These are phyloP conservation scores for Penicillium chermesinum DNA, from an alignment of 495 filamentous ascomycete species.

Conservation along the genomic window DNA sequence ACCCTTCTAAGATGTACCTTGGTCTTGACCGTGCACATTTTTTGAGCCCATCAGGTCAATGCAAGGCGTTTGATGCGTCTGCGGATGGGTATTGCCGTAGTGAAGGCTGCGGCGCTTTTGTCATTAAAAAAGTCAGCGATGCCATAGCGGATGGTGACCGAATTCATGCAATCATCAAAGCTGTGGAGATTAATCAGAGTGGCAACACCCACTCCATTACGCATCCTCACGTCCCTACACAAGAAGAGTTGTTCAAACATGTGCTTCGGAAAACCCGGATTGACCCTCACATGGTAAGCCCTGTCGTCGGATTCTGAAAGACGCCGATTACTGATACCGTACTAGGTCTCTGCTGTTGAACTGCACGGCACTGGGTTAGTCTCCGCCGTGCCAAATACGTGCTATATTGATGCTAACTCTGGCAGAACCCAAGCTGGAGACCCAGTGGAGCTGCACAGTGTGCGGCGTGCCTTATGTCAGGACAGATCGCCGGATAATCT, in stretches of 20 bases:
- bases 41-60: too few species aligned
- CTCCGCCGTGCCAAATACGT: too few species aligned
- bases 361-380: conserved; percentile 46
- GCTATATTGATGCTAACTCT: too few species aligned
- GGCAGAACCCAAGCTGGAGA: conserved; percentile 43
- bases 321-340: too few species aligned
- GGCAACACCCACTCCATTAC: too few species aligned
- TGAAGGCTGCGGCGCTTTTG: neutral
- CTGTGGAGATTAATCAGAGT: too few species aligned
- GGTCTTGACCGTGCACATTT: too few species aligned
- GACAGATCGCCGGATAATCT: neutral
- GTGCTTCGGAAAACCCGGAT: conserved; percentile 44
- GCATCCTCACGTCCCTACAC: conserved; percentile 46
- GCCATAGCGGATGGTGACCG: neutral
- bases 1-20: too few species aligned
- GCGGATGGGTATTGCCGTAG: neutral
- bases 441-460: conserved; percentile 19
- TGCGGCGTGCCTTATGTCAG: conserved; percentile 19
- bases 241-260: conserved; percentile 39
- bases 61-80: too few species aligned
- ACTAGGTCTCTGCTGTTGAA: too few species aligned
- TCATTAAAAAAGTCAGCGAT: neutral
- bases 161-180: neutral
- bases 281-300: conserved; percentile 43
- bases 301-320: too few species aligned